These are phyloP conservation scores for Coleophoma cylindrospora DNA, from an alignment of 2,329 filamentous ascomycete genomes.

Conservation along the genomic window DNA sequence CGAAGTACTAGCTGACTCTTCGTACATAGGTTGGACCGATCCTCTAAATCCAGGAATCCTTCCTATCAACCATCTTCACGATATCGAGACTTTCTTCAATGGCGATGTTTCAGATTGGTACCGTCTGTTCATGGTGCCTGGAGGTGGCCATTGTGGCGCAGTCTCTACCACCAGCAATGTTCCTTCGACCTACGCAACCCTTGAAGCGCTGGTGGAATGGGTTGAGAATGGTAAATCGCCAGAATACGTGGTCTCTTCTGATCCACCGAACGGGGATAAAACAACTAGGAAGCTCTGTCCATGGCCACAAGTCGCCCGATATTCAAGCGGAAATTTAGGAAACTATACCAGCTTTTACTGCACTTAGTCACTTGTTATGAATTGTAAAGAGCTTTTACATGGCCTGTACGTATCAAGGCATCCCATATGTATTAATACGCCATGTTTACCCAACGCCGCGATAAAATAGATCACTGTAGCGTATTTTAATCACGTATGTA, in stretches of 20 bases:
- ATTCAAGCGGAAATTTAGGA: neutral
- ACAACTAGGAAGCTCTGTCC: slow-evolving; percentile 28
- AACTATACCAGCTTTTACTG: neutral
- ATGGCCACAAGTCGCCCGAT: slow-evolving; percentile 25
- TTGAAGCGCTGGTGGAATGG: slow-evolving; percentile 28
- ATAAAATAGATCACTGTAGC: no score
- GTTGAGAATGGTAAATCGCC: slow-evolving; percentile 27
- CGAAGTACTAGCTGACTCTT: no score
- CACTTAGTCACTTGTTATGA: neutral
- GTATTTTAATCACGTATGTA: no score
- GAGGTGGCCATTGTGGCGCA: slow-evolving; percentile 32
- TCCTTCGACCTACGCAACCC: slow-evolving; percentile 27
- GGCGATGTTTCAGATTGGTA: slow-evolving; percentile 27
- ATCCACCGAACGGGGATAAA: slow-evolving; percentile 22
- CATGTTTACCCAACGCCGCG: no score
- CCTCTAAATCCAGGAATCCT: slow-evolving; percentile 29
- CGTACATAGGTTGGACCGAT: slow-evolving; percentile 26
- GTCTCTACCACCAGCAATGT: slow-evolving; percentile 26
- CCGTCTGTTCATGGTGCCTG: slow-evolving; percentile 33
- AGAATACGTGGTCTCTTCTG: slow-evolving; percentile 21
- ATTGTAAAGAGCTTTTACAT: no score
- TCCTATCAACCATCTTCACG: slow-evolving; percentile 29
- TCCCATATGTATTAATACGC: no score
- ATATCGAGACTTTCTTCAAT: slow-evolving; percentile 19
- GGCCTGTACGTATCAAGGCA: no score